These are phyloP conservation scores for Carex sylvatica DNA, from an alignment of 202 grass and related monocot genomes.

Conservation along the genomic window DNA sequence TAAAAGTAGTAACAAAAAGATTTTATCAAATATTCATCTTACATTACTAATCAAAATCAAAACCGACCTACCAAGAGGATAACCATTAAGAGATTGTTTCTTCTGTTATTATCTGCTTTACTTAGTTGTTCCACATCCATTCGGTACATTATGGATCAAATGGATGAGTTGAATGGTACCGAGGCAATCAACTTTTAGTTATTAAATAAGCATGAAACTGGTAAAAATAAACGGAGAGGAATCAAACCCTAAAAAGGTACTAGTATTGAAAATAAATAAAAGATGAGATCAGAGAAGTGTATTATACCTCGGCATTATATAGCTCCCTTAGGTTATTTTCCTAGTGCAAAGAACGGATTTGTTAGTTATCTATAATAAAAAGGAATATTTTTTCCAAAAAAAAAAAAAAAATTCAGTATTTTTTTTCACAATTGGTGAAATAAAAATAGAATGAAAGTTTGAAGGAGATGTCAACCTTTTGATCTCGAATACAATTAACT, in stretches of 20 bases:
- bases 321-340: not conserved
- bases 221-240: not conserved
- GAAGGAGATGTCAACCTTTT: not conserved
- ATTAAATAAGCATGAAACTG: too few species aligned
- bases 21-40: not conserved
- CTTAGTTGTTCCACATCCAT: not conserved
- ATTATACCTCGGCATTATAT: not conserved
- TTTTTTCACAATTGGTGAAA: not conserved
- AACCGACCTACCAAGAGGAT: not conserved
- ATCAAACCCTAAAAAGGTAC: not conserved
- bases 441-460: not conserved
- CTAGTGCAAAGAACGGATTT: not conserved
- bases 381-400: not conserved
- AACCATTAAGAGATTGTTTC: not conserved
- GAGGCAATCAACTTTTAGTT: too few species aligned
- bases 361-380: not conserved
- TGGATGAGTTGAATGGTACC: not conserved
- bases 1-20: not conserved
- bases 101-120: not conserved
- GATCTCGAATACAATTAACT: not conserved
- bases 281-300: not conserved
- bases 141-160: not conserved
- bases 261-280: not conserved
- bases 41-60: not conserved
- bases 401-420: not conserved